Evolutionary conservation across 768 basidiomycete species (phyloP), one percentile per base, ranked within the genome.

Genomic region (Mycena olivaceomarginata): DNA sequence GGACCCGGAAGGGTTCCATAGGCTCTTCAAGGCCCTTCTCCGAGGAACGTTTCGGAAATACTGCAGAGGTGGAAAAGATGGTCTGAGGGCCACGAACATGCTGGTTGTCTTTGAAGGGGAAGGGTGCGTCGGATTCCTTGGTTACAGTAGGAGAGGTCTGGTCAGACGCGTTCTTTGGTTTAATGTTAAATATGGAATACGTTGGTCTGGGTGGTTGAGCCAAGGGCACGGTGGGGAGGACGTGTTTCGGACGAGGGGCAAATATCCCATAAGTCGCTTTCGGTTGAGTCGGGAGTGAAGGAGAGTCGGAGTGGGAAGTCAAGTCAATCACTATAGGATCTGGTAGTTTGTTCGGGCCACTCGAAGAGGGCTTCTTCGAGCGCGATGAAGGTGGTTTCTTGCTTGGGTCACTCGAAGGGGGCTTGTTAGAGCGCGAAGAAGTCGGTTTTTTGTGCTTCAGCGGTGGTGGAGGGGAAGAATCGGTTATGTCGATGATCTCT

Each of bases 71-170:
- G 37, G 79, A 57, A 79, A 87, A 88, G n/a, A 74, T 75, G 56
- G 84, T 88, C 81, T 94, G 93, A 20, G 86, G 82, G 46, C 93
- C 93, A 78, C 89, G 91, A 77, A 93, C 88, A 84, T 95, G 94
- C 81, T 94, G 93, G 18, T 85, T 86, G 31, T 86, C 84, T 62
- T 80, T 80, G 78, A 86, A 85, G 41, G 94, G 94, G 80, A 89
- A 91, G 25, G 91, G 91, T 0, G 85, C 87, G 20, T 75, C 75
- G 60, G 46, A 46, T 60, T 56, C 60, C 64, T 75, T 62, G 48
- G 15, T 43, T 2, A 46, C 66, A 48, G 51, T 43, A 16, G 56
- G 43, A 5, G 59, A 69, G 76, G 48, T 76, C 68, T 40, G 69
- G 18, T 51, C 60, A 20, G 76, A 67, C 31, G 66, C 75, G 56